phyloP scores from a whole-genome alignment of 208 protist genomes.

The Angomonas ambiguus region DNA sequence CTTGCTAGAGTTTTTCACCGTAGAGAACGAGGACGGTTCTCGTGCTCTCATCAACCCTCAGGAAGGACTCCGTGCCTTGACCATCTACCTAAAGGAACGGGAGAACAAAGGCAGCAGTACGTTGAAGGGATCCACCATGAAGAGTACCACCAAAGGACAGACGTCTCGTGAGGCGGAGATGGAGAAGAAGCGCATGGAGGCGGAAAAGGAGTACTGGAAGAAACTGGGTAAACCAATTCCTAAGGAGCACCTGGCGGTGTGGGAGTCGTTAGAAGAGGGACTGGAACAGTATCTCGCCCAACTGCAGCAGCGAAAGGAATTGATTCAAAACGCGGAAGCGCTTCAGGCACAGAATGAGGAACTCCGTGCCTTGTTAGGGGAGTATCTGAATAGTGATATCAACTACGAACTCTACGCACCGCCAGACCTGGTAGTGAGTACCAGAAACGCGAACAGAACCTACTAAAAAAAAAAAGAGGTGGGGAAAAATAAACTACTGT shows the following conservation, averaged over 20 bases:
- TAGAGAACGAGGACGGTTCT: constrained; percentile 60
- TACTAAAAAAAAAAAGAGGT: neutral
- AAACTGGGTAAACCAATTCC: constrained; percentile 76
- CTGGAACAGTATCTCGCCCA: constrained; percentile 88
- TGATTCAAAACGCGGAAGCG: constrained; percentile 85
- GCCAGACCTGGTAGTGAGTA: constrained; percentile 50
- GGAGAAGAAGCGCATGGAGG: constrained; percentile 28
- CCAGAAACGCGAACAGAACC: neutral
- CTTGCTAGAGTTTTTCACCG: constrained; percentile 86
- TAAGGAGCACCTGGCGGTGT: constrained; percentile 76
- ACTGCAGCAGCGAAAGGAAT: constrained; percentile 78
- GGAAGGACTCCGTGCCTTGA: constrained; percentile 78
- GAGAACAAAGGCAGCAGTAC: constrained; percentile 17
- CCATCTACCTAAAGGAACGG: constrained; percentile 74
- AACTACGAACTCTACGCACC: constrained; percentile 91
- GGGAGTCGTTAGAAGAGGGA: constrained; percentile 84
- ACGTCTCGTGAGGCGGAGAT: constrained; percentile 32
- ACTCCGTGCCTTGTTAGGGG: constrained; percentile 82
- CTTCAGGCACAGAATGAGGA: constrained; percentile 92
- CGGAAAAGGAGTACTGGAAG: constrained; percentile 85
- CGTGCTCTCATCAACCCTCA: constrained; percentile 75
- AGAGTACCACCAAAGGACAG: constrained; percentile 15
- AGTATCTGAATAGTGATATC: constrained; percentile 90
- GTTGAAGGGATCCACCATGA: constrained; percentile 4
- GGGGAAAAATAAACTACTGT: neutral